Evolutionary conservation across 2,329 filamentous ascomycete genomes (phyloP).

Genomic region (Ophiosphaerella korrae): DNA sequence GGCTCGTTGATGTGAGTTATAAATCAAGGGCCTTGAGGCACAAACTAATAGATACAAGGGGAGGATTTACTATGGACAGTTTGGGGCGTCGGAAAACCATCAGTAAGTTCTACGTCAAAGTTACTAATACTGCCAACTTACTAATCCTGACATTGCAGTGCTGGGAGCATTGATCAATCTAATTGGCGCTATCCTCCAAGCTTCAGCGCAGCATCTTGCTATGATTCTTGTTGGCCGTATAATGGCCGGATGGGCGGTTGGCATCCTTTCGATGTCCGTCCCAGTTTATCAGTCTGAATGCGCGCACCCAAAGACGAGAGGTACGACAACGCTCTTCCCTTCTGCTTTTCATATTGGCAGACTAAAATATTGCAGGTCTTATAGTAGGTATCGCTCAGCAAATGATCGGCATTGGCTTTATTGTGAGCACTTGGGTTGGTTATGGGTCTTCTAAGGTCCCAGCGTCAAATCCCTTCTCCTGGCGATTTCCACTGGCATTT

Average conservation of each 20-base stretch:
- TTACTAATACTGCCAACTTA: no score
- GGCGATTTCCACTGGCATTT: slow-evolving; percentile 54
- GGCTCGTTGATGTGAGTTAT: slow-evolving; percentile 54
- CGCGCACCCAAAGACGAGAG: slow-evolving; percentile 63
- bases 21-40: no score
- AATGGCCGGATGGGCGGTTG: slow-evolving; percentile 63
- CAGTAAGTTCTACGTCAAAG: not conserved
- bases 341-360: not conserved
- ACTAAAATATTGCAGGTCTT: slow-evolving; percentile 39
- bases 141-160: slow-evolving; percentile 35
- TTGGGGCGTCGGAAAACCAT: slow-evolving; percentile 66
- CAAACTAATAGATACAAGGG: slow-evolving; percentile 32
- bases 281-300: slow-evolving; percentile 69
- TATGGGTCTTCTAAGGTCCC: slow-evolving; percentile 50
- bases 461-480: slow-evolving; percentile 45
- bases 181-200: slow-evolving; percentile 64
- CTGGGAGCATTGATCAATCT: slow-evolving; percentile 63
- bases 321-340: slow-evolving; percentile 25
- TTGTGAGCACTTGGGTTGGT: slow-evolving; percentile 60
- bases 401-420: slow-evolving; percentile 63
- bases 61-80: slow-evolving; percentile 64
- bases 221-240: slow-evolving; percentile 66
- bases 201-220: slow-evolving; percentile 59
- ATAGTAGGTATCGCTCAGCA: slow-evolving; percentile 63
- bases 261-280: slow-evolving; percentile 63